These are phyloP conservation scores for Tilletia setariae DNA, from an alignment of 1,284 basidiomycete species.

Conservation along the genomic window DNA sequence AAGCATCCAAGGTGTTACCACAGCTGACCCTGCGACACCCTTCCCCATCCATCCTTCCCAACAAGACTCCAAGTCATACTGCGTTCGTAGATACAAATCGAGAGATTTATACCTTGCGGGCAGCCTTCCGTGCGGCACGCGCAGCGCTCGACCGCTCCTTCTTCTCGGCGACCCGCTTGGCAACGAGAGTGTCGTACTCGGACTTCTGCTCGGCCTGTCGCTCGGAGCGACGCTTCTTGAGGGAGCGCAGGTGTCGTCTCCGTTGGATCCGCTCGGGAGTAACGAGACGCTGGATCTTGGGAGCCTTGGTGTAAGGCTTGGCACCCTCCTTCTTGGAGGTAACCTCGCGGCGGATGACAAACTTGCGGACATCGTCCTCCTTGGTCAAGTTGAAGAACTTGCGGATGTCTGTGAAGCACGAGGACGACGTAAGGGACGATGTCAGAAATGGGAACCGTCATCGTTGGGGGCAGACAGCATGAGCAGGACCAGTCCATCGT, in stretches of 20 bases:
- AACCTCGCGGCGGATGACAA: constrained; percentile 78
- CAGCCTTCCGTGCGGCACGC: constrained; percentile 38
- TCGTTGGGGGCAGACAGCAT: too few relatives aligned
- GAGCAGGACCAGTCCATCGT: neutral
- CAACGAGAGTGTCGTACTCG: constrained; percentile 72
- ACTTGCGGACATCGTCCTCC: constrained; percentile 97
- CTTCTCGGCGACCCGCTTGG: constrained; percentile 89
- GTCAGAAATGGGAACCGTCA: neutral
- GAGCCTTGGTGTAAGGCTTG: constrained; percentile 98
- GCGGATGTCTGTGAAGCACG: constrained; percentile 65
- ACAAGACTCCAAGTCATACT: too few relatives aligned
- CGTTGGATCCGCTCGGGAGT: constrained; percentile 93
- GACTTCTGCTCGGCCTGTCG: constrained; percentile 90
- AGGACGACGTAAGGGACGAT: constrained; percentile 2
- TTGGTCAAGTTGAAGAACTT: constrained; percentile 97
- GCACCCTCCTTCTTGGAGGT: constrained; percentile 86
- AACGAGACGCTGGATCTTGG: constrained; percentile 67
- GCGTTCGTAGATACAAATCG: too few relatives aligned
- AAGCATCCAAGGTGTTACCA: too few relatives aligned
- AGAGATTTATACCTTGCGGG: constrained; percentile 27
- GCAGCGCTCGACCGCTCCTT: constrained; percentile 60
- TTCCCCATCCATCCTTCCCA: too few relatives aligned
- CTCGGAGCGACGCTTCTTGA: constrained; percentile 84
- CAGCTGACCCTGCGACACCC: too few relatives aligned
- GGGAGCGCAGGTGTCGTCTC: constrained; percentile 83